phyloP scores from a whole-genome alignment of 805 yeast species.

The Zygosaccharomyces pseudorouxii region DNA sequence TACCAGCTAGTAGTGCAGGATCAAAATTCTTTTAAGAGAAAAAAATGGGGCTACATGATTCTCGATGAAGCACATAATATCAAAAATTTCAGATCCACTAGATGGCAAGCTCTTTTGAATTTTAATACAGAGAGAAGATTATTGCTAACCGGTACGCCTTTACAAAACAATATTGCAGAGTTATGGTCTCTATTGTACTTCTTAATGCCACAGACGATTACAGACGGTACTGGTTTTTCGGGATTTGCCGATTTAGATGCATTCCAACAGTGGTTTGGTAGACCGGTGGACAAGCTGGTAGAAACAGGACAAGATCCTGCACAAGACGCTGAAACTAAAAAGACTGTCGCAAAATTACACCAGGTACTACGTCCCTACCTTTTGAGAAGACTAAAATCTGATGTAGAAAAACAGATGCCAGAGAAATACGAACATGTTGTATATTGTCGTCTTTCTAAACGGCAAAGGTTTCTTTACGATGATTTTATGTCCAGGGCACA shows the following conservation, averaged over 20 bases:
- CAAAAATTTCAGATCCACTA: conserved; percentile 89
- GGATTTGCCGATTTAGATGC: conserved; percentile 96
- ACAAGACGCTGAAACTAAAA: conserved; percentile 71
- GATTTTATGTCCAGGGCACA: conserved; percentile 97
- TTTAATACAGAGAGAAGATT: conserved; percentile 88
- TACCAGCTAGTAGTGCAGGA: conserved; percentile 97
- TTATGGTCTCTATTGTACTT: conserved; percentile 94
- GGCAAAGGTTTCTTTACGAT: conserved; percentile 88
- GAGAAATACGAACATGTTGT: conserved; percentile 94
- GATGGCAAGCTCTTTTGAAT: conserved; percentile 94
- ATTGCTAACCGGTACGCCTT: conserved; percentile 91
- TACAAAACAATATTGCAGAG: conserved; percentile 92
- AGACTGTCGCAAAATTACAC: conserved; percentile 83
- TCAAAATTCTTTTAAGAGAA: conserved; percentile 86
- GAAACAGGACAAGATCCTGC: conserved; percentile 53
- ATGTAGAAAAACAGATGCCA: conserved; percentile 99
- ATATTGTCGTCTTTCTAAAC: conserved; percentile 83
- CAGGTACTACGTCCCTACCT: conserved; percentile 91
- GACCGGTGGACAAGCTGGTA: conserved; percentile 87
- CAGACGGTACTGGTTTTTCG: conserved; percentile 41
- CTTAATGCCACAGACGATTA: conserved; percentile 87
- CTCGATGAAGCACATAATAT: conserved; percentile 97
- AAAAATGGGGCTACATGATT: conserved; percentile 94
- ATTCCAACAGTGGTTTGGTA: conserved; percentile 98
- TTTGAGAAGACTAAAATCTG: conserved; percentile 85